Base-by-base conservation (phyloP, 768 basidiomycete species). In the Serendipita sp. region DNA sequence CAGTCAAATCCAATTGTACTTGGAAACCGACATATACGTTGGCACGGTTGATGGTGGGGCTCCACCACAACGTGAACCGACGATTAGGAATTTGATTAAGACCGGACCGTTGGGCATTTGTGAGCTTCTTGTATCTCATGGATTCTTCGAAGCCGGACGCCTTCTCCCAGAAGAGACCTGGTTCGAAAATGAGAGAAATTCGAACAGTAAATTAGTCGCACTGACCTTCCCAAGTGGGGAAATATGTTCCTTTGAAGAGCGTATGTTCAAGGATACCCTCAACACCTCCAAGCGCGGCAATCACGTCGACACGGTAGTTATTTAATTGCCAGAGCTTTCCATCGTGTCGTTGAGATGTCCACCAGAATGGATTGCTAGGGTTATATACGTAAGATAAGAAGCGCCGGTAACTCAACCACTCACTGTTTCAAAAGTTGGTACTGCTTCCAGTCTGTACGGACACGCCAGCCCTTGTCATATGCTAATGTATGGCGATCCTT, bases 11-110 rank as follows among this genome's bases (percentile, higher is more conserved):
- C 52, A 99, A 83, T 71, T 98, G 95, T 18, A 99, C 96, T 74
- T 98, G 96, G 90, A 99, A 99, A 83, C 96, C 96, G 73, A 98
- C 94, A 71, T 96, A 96, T 72, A 98, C 94, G 72, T 99, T 99
- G 64, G 96, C 95, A 68, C 96, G 91, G 76, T 98, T 98, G 78
- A 97, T 97, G 0, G 95, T 98, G 30, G 94, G 94, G 72, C 89
- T 91, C 93, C 93, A 96, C 96, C 96, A 99, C 8, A 99, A 80
- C 2, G 95, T 98, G 79, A 97, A 97, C 11, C 91, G 90, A 85
- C 95, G 93, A 73, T 98, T 98, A 4, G 95, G 95, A 73, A 98
- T 95, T 73, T 95, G 93, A 73, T 91, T 91, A 48, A 95, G 77
- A 89, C 96, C 96, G 41, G 93, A 96, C 54, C 95, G 88, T 75